A percentile compares a stretch with the other conserved stretches of the same genome.
These are phyloP conservation scores for Zizania latifolia DNA, from an alignment of 176 grass and related monocot genomes.

Conservation along the genomic window DNA sequence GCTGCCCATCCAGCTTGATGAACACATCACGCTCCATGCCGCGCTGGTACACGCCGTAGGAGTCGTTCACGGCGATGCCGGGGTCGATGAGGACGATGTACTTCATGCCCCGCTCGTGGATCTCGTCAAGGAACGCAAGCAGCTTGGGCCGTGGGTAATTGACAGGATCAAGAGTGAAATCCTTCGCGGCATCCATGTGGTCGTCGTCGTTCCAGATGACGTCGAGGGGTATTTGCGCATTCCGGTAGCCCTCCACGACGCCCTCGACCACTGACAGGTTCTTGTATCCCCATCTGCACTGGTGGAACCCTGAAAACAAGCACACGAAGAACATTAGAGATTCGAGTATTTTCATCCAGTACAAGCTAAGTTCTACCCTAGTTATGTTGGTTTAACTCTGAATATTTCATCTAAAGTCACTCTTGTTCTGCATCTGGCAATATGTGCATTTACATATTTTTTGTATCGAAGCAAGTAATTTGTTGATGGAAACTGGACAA, in stretches of 20 bases:
- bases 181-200: conserved; percentile 91
- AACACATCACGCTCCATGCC: conserved; percentile 71
- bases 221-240: conserved; percentile 72
- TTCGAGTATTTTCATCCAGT: too few relatives aligned
- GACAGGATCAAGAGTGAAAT: conserved; percentile 73
- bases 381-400: neutral
- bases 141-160: conserved; percentile 76
- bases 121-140: conserved; percentile 65
- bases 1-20: conserved; percentile 70
- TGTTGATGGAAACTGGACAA: neutral
- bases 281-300: conserved; percentile 93
- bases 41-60: conserved; percentile 70
- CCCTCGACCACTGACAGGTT: conserved; percentile 87
- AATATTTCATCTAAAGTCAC: neutral
- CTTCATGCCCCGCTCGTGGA: conserved; percentile 72
- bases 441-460: neutral
- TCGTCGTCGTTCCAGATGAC: conserved; percentile 98
- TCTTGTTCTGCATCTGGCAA: too few relatives aligned
- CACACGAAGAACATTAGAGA: neutral
- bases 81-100: conserved; percentile 93
- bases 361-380: too few relatives aligned
- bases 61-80: conserved; percentile 71
- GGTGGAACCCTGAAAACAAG: conserved; percentile 82
- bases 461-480: neutral
- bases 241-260: conserved; percentile 76